Conservation (phyloP, 2,329 filamentous ascomycete genomes). For the Periglandula ipomoeae region DNA sequence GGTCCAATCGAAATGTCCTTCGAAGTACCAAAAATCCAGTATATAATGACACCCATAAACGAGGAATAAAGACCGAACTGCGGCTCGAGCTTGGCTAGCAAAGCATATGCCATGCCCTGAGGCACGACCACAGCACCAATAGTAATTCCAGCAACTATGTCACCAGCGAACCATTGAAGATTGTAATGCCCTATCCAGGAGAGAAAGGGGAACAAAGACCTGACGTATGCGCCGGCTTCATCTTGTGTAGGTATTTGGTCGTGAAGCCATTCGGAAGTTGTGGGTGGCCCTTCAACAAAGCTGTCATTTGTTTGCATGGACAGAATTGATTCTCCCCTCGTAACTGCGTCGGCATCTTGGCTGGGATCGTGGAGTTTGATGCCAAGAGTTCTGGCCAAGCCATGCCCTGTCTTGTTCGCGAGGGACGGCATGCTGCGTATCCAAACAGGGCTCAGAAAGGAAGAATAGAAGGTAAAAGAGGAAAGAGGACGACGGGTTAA, state of each 20-base stretch:
- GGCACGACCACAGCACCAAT: slow-evolving; percentile 72
- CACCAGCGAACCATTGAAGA: slow-evolving; percentile 75
- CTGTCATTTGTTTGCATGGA: slow-evolving; percentile 64
- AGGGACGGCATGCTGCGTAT: slow-evolving; percentile 24
- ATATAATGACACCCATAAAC: slow-evolving; percentile 89
- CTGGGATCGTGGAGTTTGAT: slow-evolving; percentile 63
- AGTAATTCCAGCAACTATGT: slow-evolving; percentile 67
- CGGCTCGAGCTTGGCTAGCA: slow-evolving; percentile 67
- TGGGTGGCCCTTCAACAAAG: slow-evolving; percentile 78
- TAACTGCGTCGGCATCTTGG: slow-evolving; percentile 49
- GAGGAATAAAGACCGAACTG: slow-evolving; percentile 81
- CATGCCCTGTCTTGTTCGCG: slow-evolving; percentile 56
- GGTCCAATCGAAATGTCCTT: slow-evolving; percentile 98
- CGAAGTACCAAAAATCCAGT: slow-evolving; percentile 97
- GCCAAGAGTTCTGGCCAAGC: slow-evolving; percentile 67
- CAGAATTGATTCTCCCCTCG: slow-evolving; percentile 69
- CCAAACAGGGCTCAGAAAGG: not conserved
- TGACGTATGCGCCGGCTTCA: slow-evolving; percentile 51
- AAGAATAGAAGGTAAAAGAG: not conserved
- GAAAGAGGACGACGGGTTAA: not conserved
- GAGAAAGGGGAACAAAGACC: slow-evolving; percentile 75
- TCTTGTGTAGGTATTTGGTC: slow-evolving; percentile 50
- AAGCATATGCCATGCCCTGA: slow-evolving; percentile 92
- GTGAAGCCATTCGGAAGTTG: slow-evolving; percentile 60
- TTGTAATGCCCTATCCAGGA: slow-evolving; percentile 91